Percentiles rank a stretch among this genome's conserved stretches.
Evolutionary conservation across 805 yeast species (phyloP).

Genomic region (Wickerhamomyces mucosus): DNA sequence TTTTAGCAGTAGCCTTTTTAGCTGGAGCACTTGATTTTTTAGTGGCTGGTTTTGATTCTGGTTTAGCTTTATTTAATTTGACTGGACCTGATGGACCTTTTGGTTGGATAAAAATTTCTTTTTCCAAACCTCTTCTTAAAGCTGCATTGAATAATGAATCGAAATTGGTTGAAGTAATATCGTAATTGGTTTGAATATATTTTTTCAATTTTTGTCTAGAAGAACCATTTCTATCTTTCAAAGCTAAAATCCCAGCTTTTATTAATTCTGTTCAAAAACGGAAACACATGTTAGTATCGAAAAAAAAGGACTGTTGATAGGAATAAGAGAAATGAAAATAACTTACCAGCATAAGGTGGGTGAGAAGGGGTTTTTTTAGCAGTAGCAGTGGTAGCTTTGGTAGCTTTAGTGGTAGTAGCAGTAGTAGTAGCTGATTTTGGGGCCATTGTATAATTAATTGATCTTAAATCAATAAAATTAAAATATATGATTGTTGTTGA

Average conservation of each 20-base stretch:
- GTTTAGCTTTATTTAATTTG: slow-evolving; percentile 35
- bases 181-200: slow-evolving; percentile 56
- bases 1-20: slow-evolving; percentile 17
- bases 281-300: slow-evolving; percentile 4
- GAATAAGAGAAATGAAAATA: not conserved
- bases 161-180: slow-evolving; percentile 52
- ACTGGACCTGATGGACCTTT: slow-evolving; percentile 88
- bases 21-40: slow-evolving; percentile 23
- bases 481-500: not conserved
- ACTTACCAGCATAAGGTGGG: slow-evolving; percentile 21
- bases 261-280: slow-evolving; percentile 19
- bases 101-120: slow-evolving; percentile 75
- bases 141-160: slow-evolving; percentile 73
- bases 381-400: too few species aligned
- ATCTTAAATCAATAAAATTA: too few species aligned
- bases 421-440: slow-evolving; percentile 10
- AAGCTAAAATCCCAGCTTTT: slow-evolving; percentile 51
- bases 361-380: slow-evolving; percentile 18
- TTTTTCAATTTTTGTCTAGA: slow-evolving; percentile 85
- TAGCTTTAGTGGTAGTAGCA: slow-evolving; percentile 6
- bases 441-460: slow-evolving; percentile 19
- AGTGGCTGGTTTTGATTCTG: slow-evolving; percentile 18
- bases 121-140: slow-evolving; percentile 67
- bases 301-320: not conserved
- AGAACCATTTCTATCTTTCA: slow-evolving; percentile 77